These are phyloP conservation scores for Teunomyces pallodes DNA, from an alignment of 805 yeast species.

Conservation along the genomic window DNA sequence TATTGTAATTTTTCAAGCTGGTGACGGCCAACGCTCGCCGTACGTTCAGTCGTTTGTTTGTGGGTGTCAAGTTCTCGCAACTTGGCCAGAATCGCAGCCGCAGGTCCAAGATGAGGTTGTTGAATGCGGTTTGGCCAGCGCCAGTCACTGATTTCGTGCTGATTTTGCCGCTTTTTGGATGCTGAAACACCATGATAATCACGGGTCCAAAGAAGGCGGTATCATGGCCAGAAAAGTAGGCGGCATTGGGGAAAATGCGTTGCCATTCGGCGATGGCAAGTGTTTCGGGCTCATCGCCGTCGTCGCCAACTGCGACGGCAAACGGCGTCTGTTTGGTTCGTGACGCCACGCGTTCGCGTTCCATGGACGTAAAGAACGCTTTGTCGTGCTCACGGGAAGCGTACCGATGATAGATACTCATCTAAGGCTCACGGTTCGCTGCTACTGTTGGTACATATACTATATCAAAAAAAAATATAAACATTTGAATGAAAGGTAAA, in stretches of 20 bases:
- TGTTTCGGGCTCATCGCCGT: neutral
- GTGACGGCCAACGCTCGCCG: slow-evolving; percentile 77
- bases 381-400: slow-evolving; percentile 38
- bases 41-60: slow-evolving; percentile 53
- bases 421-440: slow-evolving; percentile 8
- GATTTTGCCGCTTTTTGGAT: slow-evolving; percentile 43
- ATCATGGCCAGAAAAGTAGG: slow-evolving; percentile 47
- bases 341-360: neutral
- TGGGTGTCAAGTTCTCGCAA: slow-evolving; percentile 58
- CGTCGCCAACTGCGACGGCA: neutral
- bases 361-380: slow-evolving; percentile 10
- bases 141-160: slow-evolving; percentile 56
- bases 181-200: slow-evolving; percentile 50
- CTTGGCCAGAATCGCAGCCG: slow-evolving; percentile 78
- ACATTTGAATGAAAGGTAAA: neutral
- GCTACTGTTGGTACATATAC: neutral
- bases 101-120: slow-evolving; percentile 53
- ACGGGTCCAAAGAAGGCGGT: slow-evolving; percentile 42
- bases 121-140: slow-evolving; percentile 64
- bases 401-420: slow-evolving; percentile 39
- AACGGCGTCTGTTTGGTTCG: neutral
- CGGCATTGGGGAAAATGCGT: slow-evolving; percentile 1
- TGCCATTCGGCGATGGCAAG: neutral
- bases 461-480: neutral
- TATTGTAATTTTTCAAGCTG: slow-evolving; percentile 62